Evolutionary conservation across 306 rosid species (phyloP).

Genomic region (Vachellia pachyceras): DNA sequence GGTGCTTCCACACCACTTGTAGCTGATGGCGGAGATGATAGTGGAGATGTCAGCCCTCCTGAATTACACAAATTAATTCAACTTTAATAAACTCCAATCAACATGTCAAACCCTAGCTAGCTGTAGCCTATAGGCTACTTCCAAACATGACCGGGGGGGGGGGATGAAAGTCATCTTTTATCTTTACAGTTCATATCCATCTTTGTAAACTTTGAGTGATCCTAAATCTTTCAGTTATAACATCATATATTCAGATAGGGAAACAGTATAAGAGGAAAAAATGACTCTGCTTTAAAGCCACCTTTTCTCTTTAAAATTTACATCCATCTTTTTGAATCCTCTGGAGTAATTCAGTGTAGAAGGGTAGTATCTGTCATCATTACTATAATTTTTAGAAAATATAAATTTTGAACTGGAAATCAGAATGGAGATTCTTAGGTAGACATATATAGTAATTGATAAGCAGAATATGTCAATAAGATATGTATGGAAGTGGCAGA

Average conservation of each 20-base stretch:
- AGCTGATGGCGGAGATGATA: conserved; percentile 35
- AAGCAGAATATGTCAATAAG: background rate
- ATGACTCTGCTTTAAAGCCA: background rate
- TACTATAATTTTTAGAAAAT: background rate
- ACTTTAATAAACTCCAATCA: conserved; percentile 5
- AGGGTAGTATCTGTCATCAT: background rate
- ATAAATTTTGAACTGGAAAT: background rate
- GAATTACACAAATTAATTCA: background rate
- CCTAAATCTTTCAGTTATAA: background rate
- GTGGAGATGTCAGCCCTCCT: conserved; percentile 46
- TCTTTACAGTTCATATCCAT: background rate
- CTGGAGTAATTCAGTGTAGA: background rate
- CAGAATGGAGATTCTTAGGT: background rate
- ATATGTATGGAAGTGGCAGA: background rate
- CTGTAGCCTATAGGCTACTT: too few species aligned
- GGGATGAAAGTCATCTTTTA: background rate
- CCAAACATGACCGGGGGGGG: too few species aligned
- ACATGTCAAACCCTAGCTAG: background rate
- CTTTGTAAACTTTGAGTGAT: background rate
- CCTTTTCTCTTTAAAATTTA: background rate
- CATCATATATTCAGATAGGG: background rate
- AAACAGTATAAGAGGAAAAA: background rate
- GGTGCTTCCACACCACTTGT: conserved; percentile 27
- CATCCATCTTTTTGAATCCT: background rate
- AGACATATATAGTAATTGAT: background rate